Conservation (phyloP, 495 filamentous ascomycete species). For the Lentithecium fluviatile region DNA sequence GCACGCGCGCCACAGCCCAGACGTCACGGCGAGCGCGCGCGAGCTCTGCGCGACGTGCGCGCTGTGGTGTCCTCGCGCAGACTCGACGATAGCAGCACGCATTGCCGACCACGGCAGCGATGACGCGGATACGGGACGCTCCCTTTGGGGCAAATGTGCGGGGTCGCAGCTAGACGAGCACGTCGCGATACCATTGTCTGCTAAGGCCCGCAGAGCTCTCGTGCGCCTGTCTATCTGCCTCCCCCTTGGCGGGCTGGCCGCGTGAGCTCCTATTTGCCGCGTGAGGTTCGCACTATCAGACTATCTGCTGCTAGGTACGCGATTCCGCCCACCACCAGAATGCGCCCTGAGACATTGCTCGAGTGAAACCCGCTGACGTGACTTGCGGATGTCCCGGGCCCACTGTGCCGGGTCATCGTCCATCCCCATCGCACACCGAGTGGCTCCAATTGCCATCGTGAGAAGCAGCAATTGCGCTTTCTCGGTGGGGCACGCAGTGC, state of each 20-base stretch:
- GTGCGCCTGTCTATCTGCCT: background rate
- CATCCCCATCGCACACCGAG: background rate
- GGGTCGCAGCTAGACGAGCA: conserved; percentile 28
- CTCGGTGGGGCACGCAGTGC: too few relatives aligned
- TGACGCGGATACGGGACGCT: background rate
- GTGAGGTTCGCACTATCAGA: conserved; percentile 13
- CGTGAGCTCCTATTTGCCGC: conserved; percentile 31
- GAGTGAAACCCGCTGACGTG: conserved; percentile 27
- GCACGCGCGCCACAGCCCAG: conserved; percentile 8
- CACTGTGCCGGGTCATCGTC: conserved; percentile 23
- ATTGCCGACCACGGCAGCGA: too few relatives aligned
- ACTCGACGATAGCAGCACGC: too few relatives aligned
- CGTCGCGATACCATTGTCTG: conserved; percentile 5
- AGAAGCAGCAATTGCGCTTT: conserved; percentile 2
- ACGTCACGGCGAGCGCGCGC: conserved; percentile 4
- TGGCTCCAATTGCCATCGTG: conserved; percentile 6
- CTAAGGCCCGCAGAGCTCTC: background rate
- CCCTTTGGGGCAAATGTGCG: background rate
- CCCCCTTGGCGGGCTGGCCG: conserved; percentile 27
- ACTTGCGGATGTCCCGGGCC: conserved; percentile 13
- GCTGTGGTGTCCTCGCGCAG: background rate
- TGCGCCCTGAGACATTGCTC: conserved; percentile 12
- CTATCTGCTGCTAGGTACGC: background rate
- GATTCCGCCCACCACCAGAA: background rate
- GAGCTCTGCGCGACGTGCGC: background rate